Conservation (phyloP, 371 early-diverging fungal species). For the Blakeslea trispora region DNA sequence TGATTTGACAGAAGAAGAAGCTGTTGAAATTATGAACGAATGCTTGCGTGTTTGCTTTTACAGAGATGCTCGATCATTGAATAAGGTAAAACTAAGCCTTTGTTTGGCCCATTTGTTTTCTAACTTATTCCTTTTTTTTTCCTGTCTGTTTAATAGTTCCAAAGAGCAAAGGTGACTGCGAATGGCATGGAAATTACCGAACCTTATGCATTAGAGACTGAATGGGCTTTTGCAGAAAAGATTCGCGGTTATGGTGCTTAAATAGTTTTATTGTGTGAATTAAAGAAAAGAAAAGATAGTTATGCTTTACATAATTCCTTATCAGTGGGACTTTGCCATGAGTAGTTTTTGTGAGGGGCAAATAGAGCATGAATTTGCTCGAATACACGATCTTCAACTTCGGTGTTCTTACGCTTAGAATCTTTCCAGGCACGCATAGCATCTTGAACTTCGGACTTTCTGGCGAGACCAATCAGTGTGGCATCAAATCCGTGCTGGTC, state of each 20-base stretch:
- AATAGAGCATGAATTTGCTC: slow-evolving; percentile 28
- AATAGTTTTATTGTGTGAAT: slow-evolving; percentile 15
- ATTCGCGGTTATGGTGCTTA: slow-evolving; percentile 89
- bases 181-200: slow-evolving; percentile 83
- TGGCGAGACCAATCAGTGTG: slow-evolving; percentile 70
- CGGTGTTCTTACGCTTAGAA: slow-evolving; percentile 36
- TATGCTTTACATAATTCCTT: slow-evolving; percentile 33
- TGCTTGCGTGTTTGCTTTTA: slow-evolving; percentile 95
- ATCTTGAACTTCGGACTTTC: slow-evolving; percentile 61
- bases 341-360: slow-evolving; percentile 41
- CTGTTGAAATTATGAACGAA: slow-evolving; percentile 84
- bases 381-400: slow-evolving; percentile 26
- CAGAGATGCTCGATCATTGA: slow-evolving; percentile 95
- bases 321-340: slow-evolving; percentile 50
- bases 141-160: slow-evolving; percentile 59
- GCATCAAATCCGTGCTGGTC: slow-evolving; percentile 49
- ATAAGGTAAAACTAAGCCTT: slow-evolving; percentile 90
- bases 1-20: slow-evolving; percentile 91
- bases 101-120: too few relatives aligned
- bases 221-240: slow-evolving; percentile 92
- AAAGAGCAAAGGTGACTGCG: slow-evolving; percentile 87
- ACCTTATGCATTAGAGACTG: slow-evolving; percentile 88
- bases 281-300: slow-evolving; percentile 6
- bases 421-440: slow-evolving; percentile 54
- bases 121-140: not conserved